Conservation (phyloP, 306 rosid genomes). For the Lotus japonicus region DNA sequence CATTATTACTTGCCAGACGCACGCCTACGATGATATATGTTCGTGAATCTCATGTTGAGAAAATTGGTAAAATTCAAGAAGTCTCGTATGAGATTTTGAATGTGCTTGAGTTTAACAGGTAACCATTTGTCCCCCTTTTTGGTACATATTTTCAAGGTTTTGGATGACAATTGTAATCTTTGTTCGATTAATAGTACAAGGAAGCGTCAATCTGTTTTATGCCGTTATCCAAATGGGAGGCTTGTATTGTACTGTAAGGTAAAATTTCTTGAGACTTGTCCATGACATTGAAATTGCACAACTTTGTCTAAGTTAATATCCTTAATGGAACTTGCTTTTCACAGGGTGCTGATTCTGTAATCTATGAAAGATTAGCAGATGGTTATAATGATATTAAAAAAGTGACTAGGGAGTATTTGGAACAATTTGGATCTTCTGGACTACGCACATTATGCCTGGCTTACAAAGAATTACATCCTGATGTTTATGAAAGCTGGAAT, state of each 20-base stretch:
- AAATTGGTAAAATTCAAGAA: conserved; percentile 70
- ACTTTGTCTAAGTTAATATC: conserved; percentile 30
- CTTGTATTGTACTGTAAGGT: conserved; percentile 96
- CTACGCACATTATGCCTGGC: conserved; percentile 94
- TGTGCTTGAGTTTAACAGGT: conserved; percentile 97
- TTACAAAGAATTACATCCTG: conserved; percentile 69
- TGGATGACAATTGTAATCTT: background rate
- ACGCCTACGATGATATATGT: conserved; percentile 83
- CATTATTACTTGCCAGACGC: conserved; percentile 52
- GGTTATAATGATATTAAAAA: conserved; percentile 51
- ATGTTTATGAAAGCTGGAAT: conserved; percentile 84
- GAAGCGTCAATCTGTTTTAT: conserved; percentile 96
- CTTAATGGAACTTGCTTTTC: conserved; percentile 29
- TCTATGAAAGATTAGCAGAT: conserved; percentile 75
- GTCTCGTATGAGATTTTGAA: conserved; percentile 77
- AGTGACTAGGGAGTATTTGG: conserved; percentile 71
- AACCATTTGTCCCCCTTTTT: background rate
- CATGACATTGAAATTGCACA: background rate
- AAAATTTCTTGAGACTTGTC: conserved; percentile 31
- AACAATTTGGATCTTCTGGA: conserved; percentile 82
- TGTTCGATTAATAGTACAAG: conserved; percentile 58
- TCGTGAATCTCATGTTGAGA: conserved; percentile 86
- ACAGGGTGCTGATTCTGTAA: conserved; percentile 94
- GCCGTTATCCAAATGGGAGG: conserved; percentile 92
- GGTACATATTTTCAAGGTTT: background rate